Base-by-base conservation (phyloP, 768 basidiomycete genomes). In the Chalciporus sphaerocephalus region DNA sequence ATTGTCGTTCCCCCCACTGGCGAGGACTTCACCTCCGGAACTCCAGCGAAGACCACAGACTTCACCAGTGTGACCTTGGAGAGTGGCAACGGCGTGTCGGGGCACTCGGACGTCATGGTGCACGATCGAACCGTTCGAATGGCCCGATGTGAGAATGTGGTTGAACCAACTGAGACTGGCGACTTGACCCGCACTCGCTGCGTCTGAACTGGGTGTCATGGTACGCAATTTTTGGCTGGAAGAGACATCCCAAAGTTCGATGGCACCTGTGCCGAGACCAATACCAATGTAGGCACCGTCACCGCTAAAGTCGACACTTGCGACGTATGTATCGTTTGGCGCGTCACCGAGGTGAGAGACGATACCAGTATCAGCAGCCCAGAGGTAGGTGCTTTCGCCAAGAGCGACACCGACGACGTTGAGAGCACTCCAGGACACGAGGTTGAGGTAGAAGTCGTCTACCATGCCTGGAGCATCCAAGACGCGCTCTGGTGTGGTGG, bases 381-480 rank as follows among this genome's bases (percentile, higher is more conserved):
- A 99, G 46, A 96, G 81, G 68, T 95, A 99, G 1, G 88, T 92
- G 38, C 77, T 76, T 34, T 87, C 82, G 36, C 83, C 88, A 10
- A 99, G 78, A 0, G 88, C 95, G 44, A 99, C 94, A 2, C 88
- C 93, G 10, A 99, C 81, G 21, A 83, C 70, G 64, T 98, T 97
- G 53, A 79, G 79, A 33, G 76, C 77, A 27, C 87, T 87, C 96
- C 96, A 99, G 15, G 85, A 78, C 41, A 97, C 65, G 42, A 99
- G 74, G 64, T 98, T 99, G 59, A 99, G 81, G 61, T 99, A 99
- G 65, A 95, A 99, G 65, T 99, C 96, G 54, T 98, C 92, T 9
- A 83, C 76, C 75, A 89, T 84, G 6, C 91, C 91, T 1, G 93
- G 93, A 0, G 95, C 95, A 56, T 98, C 96, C 9, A 99, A 76